Evolutionary conservation across 495 filamentous ascomycete genomes (phyloP), one percentile per base, ranked within the genome.

Genomic region (Cercophora sp.): DNA sequence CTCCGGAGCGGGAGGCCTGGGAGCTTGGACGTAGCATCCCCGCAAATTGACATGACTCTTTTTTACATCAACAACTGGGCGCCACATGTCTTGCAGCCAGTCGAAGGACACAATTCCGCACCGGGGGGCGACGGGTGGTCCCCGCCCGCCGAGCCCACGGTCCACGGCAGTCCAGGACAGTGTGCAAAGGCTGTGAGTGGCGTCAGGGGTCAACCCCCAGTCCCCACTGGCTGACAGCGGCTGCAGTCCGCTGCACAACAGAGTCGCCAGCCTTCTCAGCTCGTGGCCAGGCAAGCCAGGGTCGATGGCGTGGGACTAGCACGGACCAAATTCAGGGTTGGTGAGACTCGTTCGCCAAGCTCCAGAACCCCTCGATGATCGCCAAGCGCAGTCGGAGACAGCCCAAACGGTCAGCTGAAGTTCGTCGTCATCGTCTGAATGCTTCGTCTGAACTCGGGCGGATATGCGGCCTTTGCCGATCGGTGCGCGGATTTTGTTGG

Each of bases 191-290:
- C 22, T 3, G 26, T 11, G 16, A 34, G 44, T 47, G 44, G 44
- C 44, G 44, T 34, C 44, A 47, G 44, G 44, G 44, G 44, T 31
- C 15, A 19, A 20, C 15, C 37, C 48, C 36, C 24, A 42, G 15
- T 25, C 25, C 52, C 52, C 53, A 42, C 52, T 16, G 24, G 42
- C 26, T 36, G 53, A 53, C 40, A 45, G 50, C 50, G 50, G 39
- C 40, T 42, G 40, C 50, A 51, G 37, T 16, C 35, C 25, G 37
- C 48, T 43, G 37, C 48, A 52, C 36, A 43, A 52, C 48, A 52
- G 48, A 41, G 43, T 22, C 32, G 41, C 41, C 41, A 44, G 41
- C 4, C 22, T 13, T 8, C 2, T 9, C 16, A 23, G 19, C 20
- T 11, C 24, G 40, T 23, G 22, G 27, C 29, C 47, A 25, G 29